Conservation (phyloP, 148 eudicot species). For the Silene uniflora region DNA sequence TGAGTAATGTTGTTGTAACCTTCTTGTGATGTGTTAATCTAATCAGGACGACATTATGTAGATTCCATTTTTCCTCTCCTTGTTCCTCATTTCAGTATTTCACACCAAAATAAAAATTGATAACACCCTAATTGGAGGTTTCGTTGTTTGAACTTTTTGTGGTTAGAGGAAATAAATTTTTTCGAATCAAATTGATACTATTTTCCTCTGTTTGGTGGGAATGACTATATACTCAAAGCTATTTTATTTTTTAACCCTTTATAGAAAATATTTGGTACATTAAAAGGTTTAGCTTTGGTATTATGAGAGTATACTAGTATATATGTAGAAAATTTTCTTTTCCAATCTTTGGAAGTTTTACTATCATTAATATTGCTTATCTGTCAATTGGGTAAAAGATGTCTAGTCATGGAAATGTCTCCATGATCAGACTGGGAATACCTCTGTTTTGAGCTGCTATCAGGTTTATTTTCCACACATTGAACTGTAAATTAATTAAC, state of each 20-base stretch:
- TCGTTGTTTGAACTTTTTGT: background rate
- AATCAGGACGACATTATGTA: too few relatives aligned
- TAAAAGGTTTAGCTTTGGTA: background rate
- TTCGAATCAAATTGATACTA: too few relatives aligned
- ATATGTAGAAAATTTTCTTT: background rate
- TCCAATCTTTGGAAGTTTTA: background rate
- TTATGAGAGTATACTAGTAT: background rate
- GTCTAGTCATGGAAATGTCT: background rate
- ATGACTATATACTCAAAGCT: background rate
- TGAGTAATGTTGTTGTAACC: background rate
- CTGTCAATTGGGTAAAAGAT: background rate
- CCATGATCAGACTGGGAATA: background rate
- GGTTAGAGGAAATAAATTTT: too few relatives aligned
- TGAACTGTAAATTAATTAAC: background rate
- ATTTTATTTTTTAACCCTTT: background rate
- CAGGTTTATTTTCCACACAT: background rate
- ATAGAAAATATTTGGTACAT: background rate
- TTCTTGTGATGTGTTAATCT: background rate
- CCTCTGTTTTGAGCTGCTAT: conserved; percentile 1
- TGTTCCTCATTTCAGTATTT: too few relatives aligned
- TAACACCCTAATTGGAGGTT: background rate
- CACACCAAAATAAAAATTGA: background rate
- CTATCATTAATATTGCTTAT: background rate
- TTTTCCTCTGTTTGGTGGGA: too few relatives aligned
- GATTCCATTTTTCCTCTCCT: too few relatives aligned